These are phyloP conservation scores for Urostyla sp. DNA, from an alignment of 73 alveolate species.

Conservation along the genomic window DNA sequence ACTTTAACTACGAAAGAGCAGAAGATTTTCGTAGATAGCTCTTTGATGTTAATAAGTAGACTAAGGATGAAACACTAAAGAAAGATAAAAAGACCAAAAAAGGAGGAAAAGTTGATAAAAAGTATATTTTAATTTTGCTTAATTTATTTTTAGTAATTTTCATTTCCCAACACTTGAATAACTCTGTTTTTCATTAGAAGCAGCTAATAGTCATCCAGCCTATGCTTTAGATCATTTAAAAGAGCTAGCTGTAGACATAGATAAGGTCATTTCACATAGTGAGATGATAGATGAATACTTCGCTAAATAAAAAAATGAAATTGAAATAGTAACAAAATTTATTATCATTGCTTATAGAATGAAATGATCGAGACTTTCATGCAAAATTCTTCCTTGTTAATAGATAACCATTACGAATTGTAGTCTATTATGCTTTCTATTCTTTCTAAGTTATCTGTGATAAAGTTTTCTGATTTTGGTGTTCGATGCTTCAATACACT, in stretches of 20 bases:
- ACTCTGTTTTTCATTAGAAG: constrained; percentile 53
- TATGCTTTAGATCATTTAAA: constrained; percentile 49
- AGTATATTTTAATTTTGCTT: background rate
- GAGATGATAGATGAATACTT: constrained; percentile 54
- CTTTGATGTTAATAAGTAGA: constrained; percentile 50
- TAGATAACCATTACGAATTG: constrained; percentile 50
- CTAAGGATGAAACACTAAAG: constrained; percentile 39
- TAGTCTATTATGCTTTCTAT: constrained; percentile 48
- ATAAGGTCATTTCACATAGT: constrained; percentile 51
- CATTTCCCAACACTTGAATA: constrained; percentile 55
- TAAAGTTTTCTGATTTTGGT: constrained; percentile 66
- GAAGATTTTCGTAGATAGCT: constrained; percentile 51
- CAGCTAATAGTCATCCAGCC: constrained; percentile 70
- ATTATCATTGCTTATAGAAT: background rate
- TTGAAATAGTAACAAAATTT: constrained; percentile 36
- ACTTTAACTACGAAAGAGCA: constrained; percentile 57
- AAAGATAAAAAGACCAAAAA: constrained; percentile 12
- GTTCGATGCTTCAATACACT: constrained; percentile 57
- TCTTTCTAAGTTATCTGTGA: constrained; percentile 43
- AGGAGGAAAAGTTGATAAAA: constrained; percentile 6
- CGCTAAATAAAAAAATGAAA: constrained; percentile 21
- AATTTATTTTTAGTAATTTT: background rate
- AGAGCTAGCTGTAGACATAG: constrained; percentile 69
- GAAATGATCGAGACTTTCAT: constrained; percentile 58
- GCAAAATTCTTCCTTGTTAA: constrained; percentile 51